Evolutionary conservation across 306 rosid species (phyloP).

Genomic region (Bauhinia variegata): DNA sequence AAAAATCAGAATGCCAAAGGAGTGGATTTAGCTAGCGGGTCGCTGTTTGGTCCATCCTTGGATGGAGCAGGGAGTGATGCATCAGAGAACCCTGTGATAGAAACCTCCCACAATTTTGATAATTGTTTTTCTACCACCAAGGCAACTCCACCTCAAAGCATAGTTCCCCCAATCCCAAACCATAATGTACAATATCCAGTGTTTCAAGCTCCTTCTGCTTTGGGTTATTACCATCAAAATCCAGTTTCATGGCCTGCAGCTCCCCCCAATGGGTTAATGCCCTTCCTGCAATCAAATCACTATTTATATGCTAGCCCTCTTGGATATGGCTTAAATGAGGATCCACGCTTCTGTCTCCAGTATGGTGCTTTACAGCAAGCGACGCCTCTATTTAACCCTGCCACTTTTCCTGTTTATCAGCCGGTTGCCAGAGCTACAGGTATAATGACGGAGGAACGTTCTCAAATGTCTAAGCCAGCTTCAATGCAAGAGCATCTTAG

Average conservation of each 20-base stretch:
- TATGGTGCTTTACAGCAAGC: conserved; percentile 82
- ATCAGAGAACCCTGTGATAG: conserved; percentile 41
- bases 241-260: conserved; percentile 82
- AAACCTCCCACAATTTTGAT: conserved; percentile 48
- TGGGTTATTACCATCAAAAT: conserved; percentile 86
- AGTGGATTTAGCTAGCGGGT: conserved; percentile 44
- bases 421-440: conserved; percentile 56
- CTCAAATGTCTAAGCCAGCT: conserved; percentile 48
- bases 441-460: conserved; percentile 51
- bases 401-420: conserved; percentile 68
- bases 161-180: conserved; percentile 56
- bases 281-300: conserved; percentile 69
- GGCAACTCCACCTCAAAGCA: conserved; percentile 66
- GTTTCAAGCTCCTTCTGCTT: conserved; percentile 71
- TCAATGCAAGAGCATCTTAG: conserved; percentile 47
- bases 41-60: conserved; percentile 35
- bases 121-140: conserved; percentile 55
- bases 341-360: conserved; percentile 78
- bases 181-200: conserved; percentile 72
- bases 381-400: conserved; percentile 61
- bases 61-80: conserved; percentile 50
- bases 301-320: conserved; percentile 74
- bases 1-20: conserved; percentile 42
- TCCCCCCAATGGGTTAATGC: conserved; percentile 66
- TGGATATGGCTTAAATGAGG: conserved; percentile 80